These are phyloP conservation scores for Suillus ampliporus DNA, from an alignment of 768 basidiomycete species.

Conservation along the genomic window DNA sequence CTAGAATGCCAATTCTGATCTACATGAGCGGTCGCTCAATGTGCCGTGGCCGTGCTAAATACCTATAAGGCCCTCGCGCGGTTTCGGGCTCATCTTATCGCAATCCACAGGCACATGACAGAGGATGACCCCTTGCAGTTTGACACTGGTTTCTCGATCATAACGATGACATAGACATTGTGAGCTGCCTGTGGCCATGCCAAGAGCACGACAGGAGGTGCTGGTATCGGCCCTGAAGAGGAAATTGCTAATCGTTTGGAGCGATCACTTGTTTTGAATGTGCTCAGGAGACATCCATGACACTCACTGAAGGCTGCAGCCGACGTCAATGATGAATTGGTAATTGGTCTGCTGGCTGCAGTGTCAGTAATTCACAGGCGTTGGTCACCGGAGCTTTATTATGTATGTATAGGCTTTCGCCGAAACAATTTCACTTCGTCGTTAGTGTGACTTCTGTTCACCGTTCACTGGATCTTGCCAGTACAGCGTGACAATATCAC, in stretches of 20 bases:
- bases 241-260: constrained; percentile 37
- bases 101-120: constrained; percentile 89
- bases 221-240: constrained; percentile 92
- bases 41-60: too few species aligned
- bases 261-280: constrained; percentile 42
- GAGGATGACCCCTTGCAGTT: constrained; percentile 88
- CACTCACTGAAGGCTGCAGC: not conserved
- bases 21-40: too few species aligned
- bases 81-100: constrained; percentile 67
- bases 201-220: constrained; percentile 89
- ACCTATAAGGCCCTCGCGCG: too few species aligned
- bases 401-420: not conserved
- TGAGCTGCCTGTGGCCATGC: too few species aligned
- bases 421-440: not conserved
- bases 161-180: constrained; percentile 94
- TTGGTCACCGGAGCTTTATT: not conserved
- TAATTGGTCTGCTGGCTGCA: not conserved
- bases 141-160: constrained; percentile 89
- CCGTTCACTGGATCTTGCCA: not conserved
- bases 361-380: not conserved
- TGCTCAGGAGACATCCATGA: constrained; percentile 6
- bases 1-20: too few species aligned
- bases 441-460: not conserved
- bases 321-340: constrained; percentile 1
- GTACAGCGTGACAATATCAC: not conserved